These are phyloP conservation scores for Eutrema salsugineum DNA, from an alignment of 441 rosid genomes.

Conservation along the genomic window DNA sequence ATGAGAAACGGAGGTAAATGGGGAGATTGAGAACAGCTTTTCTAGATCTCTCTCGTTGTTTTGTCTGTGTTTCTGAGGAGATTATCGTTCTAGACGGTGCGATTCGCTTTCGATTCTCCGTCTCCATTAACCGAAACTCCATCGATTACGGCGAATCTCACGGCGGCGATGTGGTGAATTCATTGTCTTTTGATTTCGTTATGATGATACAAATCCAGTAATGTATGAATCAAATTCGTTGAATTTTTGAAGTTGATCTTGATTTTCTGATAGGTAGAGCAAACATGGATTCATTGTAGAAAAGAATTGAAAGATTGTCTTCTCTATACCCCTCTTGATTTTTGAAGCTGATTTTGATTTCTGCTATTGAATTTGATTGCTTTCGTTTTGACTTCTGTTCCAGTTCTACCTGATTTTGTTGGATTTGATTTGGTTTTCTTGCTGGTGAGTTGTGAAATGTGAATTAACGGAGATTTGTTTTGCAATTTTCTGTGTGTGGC, in stretches of 20 bases:
- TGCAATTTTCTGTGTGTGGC: no score
- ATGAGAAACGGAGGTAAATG: constrained; percentile 29
- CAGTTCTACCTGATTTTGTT: no score
- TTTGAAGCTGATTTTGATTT: no score
- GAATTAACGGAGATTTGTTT: no score
- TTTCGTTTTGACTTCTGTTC: no score
- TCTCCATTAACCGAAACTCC: no score
- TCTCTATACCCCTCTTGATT: constrained; percentile 24
- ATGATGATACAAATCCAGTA: neutral
- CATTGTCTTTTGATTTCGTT: neutral
- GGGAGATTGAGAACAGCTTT: constrained; percentile 25
- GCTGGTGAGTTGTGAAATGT: no score
- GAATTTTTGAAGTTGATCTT: neutral
- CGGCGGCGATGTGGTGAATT: constrained; percentile 22
- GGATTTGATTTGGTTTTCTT: no score
- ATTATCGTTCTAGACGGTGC: constrained; percentile 8
- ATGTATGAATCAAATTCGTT: no score
- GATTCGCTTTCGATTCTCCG: neutral
- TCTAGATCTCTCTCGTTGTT: constrained; percentile 20
- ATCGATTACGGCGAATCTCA: neutral
- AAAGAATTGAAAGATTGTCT: constrained; percentile 38
- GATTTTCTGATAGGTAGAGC: constrained; percentile 48
- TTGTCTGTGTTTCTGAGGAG: constrained; percentile 23
- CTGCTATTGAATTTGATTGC: no score
- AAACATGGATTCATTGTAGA: constrained; percentile 50